Evolutionary conservation across 2,329 filamentous ascomycete genomes (phyloP).

Genomic region (Penicillium concentricum): DNA sequence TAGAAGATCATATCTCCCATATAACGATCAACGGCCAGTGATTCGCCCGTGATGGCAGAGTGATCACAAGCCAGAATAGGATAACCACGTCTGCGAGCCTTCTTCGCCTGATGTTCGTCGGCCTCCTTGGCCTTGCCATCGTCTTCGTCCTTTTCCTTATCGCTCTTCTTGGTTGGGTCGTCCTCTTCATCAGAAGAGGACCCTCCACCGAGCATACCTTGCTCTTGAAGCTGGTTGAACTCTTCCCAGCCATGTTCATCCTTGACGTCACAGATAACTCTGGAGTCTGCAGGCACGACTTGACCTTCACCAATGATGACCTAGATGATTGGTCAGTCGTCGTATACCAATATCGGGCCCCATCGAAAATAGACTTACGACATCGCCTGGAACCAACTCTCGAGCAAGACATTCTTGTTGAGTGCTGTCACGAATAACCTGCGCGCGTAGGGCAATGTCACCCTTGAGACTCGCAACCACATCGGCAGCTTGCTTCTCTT

Average conservation of each 20-base stretch:
- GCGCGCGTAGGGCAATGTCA: constrained; percentile 73
- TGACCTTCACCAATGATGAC: constrained; percentile 69
- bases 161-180: constrained; percentile 54
- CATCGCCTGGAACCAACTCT: constrained; percentile 74
- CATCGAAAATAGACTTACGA: constrained; percentile 51
- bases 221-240: constrained; percentile 63
- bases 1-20: constrained; percentile 76
- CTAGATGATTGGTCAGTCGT: constrained; percentile 38
- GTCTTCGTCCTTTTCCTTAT: constrained; percentile 49
- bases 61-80: constrained; percentile 71
- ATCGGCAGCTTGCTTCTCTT: constrained; percentile 77
- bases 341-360: neutral
- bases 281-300: constrained; percentile 67
- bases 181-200: constrained; percentile 54
- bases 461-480: constrained; percentile 74
- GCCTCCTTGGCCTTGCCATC: constrained; percentile 12
- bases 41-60: constrained; percentile 78
- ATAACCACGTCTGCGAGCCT: constrained; percentile 53
- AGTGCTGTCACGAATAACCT: constrained; percentile 64
- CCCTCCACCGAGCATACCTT: constrained; percentile 56
- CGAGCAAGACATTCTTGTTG: constrained; percentile 67
- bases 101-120: constrained; percentile 14
- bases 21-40: constrained; percentile 65
- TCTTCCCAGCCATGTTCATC: constrained; percentile 65
- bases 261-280: constrained; percentile 70